Evolutionary conservation across 768 basidiomycete genomes (phyloP).

Genomic region (Mycena kentingensis): DNA sequence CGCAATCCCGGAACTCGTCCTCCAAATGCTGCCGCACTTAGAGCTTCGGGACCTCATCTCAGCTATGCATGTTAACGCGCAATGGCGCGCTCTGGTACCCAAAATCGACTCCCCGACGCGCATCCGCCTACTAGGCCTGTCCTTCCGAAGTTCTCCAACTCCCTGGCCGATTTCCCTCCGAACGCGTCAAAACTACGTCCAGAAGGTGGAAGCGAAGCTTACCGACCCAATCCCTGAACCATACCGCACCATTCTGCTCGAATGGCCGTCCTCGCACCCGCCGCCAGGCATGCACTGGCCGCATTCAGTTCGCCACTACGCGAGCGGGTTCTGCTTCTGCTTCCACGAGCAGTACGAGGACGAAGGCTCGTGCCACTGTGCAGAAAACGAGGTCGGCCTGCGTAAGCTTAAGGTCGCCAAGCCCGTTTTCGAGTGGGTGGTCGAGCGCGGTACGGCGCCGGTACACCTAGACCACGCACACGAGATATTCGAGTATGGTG

Average conservation of each 20-base stretch:
- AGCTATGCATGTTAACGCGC: slow-evolving; percentile 4
- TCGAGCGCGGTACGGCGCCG: not conserved
- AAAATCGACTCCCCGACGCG: slow-evolving; percentile 9
- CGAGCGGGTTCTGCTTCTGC: slow-evolving; percentile 15
- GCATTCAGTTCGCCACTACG: slow-evolving; percentile 11
- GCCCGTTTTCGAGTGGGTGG: not conserved
- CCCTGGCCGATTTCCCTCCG: not conserved
- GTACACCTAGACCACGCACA: not conserved
- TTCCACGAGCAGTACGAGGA: not conserved
- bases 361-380: slow-evolving; percentile 1
- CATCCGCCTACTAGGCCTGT: slow-evolving; percentile 8
- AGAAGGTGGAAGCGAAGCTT: slow-evolving; percentile 4
- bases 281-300: slow-evolving; percentile 17
- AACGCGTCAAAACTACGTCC: slow-evolving; percentile 3
- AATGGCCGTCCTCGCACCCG: slow-evolving; percentile 14
- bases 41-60: slow-evolving; percentile 13
- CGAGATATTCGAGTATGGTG: slow-evolving; percentile 6
- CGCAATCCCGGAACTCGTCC: slow-evolving; percentile 10
- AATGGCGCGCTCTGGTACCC: slow-evolving; percentile 12
- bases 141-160: not conserved
- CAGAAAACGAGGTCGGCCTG: not conserved
- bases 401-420: not conserved
- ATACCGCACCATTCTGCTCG: slow-evolving; percentile 14
- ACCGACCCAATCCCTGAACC: slow-evolving; percentile 4
- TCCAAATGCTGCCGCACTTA: slow-evolving; percentile 9